Conservation (phyloP, 75 land plant genomes). For the Selaginella moellendorffii region DNA sequence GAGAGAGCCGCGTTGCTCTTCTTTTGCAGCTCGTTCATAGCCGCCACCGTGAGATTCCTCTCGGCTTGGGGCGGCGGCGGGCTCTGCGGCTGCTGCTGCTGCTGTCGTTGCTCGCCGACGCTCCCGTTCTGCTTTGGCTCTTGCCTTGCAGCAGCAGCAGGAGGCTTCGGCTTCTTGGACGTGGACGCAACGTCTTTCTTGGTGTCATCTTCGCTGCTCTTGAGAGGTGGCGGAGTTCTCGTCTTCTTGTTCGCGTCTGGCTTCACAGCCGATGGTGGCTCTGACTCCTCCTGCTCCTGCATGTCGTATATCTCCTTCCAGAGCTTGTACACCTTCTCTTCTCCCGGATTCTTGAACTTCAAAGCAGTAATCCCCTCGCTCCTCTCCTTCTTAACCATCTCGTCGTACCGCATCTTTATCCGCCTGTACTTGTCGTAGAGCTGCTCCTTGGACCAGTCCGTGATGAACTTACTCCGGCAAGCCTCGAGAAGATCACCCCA, state of each 20-base stretch:
- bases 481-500: constrained; percentile 2
- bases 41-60: too few species aligned
- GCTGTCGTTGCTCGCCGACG: not conserved
- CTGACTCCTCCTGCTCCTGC: not conserved
- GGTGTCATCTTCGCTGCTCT: not conserved
- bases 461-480: not conserved
- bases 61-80: too few species aligned
- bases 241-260: not conserved
- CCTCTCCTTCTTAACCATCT: not conserved
- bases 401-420: constrained; percentile 2
- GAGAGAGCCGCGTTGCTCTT: not conserved
- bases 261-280: not conserved
- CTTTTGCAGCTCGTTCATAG: not conserved
- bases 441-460: constrained; percentile 8
- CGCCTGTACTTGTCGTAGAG: constrained; percentile 3
- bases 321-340: not conserved
- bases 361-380: not conserved
- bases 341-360: not conserved
- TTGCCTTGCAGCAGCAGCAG: too few species aligned
- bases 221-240: not conserved
- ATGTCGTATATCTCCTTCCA: not conserved
- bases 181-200: not conserved
- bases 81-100: too few species aligned
- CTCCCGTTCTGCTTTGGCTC: not conserved
- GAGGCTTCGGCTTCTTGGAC: not conserved